Conservation (phyloP, 164 flowering plant species). For the Annona squamosa region DNA sequence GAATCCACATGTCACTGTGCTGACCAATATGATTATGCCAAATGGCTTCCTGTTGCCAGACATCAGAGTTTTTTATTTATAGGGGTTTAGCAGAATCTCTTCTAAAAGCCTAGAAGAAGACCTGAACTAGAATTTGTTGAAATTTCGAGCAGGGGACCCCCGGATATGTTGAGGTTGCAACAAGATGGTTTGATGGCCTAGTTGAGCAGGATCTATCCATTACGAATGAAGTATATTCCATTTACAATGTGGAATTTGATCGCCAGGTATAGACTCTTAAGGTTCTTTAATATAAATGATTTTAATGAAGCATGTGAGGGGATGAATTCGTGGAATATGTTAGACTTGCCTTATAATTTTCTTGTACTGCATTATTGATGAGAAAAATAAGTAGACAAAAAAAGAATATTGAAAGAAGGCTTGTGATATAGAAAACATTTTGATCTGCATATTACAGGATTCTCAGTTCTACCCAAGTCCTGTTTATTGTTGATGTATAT, state of each 20-base stretch:
- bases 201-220: conserved; percentile 45
- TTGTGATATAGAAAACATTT: neutral
- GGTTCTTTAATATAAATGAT: neutral
- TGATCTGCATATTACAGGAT: neutral
- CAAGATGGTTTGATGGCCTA: conserved; percentile 79
- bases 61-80: neutral
- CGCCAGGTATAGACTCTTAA: conserved; percentile 49
- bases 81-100: neutral
- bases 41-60: neutral
- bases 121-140: too few relatives aligned
- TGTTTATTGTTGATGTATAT: neutral
- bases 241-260: conserved; percentile 72
- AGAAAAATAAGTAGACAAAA: neutral
- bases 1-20: neutral
- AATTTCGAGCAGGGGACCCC: conserved; percentile 17
- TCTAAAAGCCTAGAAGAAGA: neutral
- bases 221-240: conserved; percentile 78
- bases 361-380: neutral
- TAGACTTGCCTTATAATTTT: neutral
- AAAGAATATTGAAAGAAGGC: neutral
- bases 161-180: conserved; percentile 29
- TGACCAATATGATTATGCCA: neutral
- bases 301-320: neutral
- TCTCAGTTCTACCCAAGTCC: neutral
- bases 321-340: neutral